These are phyloP conservation scores for Aureobasidium sp. DNA, from an alignment of 2,329 filamentous ascomycete species.

Conservation along the genomic window DNA sequence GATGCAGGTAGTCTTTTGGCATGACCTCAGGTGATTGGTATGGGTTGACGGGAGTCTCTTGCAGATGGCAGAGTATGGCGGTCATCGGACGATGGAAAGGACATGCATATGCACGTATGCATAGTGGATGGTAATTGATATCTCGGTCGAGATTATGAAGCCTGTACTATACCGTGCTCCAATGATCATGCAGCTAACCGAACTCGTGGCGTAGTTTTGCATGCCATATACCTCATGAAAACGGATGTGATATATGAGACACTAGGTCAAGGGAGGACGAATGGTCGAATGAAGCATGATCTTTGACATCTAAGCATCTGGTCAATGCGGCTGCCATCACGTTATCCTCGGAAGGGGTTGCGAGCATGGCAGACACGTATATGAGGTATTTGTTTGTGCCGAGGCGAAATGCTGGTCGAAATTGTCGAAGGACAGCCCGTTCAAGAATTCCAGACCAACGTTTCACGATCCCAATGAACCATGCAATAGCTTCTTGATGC, in stretches of 20 bases:
- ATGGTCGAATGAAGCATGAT: too few species aligned
- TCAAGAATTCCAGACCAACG: background rate
- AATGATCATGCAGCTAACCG: background rate
- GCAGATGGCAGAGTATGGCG: too few species aligned
- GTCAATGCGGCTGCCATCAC: too few species aligned
- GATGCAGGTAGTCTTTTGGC: background rate
- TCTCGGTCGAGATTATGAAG: too few species aligned
- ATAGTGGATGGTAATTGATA: too few species aligned
- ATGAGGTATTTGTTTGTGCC: background rate
- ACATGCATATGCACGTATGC: background rate
- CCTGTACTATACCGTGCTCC: background rate
- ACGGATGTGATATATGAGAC: too few species aligned
- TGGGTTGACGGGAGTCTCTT: too few species aligned
- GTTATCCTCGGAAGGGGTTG: too few species aligned
- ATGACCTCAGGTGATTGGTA: background rate
- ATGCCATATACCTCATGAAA: background rate
- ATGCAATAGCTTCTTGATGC: slow-evolving; percentile 7
- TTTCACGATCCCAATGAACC: background rate
- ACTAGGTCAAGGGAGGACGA: too few species aligned
- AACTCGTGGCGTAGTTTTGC: background rate
- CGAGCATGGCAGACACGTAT: too few species aligned
- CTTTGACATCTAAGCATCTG: too few species aligned
- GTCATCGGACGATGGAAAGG: too few species aligned
- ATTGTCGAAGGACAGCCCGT: background rate
- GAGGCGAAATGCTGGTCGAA: background rate